Conservation (phyloP, 129 eudicot genomes). For the Ambrosia artemisiifolia region DNA sequence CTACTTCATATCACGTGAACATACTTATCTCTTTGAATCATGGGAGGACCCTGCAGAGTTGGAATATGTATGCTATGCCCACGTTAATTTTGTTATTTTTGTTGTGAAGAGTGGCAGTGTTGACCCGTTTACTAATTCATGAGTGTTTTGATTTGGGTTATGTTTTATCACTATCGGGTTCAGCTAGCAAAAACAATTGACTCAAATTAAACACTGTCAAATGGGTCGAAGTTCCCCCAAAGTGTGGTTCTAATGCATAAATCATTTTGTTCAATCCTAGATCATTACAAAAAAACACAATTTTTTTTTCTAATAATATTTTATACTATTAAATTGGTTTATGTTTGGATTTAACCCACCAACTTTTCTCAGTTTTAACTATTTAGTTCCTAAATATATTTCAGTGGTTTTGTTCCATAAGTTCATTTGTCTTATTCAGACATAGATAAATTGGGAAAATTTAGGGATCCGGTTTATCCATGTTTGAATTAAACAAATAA, state of each 20-base stretch:
- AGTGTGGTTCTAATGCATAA: neutral
- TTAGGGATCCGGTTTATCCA: neutral
- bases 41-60: constrained; percentile 99
- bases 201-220: neutral
- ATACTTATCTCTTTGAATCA: constrained; percentile 58
- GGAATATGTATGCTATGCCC: constrained; percentile 71
- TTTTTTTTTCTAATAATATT: neutral
- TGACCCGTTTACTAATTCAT: neutral
- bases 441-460: neutral
- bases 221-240: neutral
- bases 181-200: neutral
- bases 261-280: neutral
- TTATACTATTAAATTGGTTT: neutral
- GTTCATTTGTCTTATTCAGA: neutral
- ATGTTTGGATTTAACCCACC: neutral
- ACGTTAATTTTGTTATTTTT: constrained; percentile 10
- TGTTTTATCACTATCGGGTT: neutral
- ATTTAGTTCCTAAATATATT: neutral
- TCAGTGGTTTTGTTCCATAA: neutral
- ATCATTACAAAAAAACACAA: neutral
- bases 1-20: constrained; percentile 77
- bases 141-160: neutral
- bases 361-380: neutral
- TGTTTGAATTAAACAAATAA: too few species aligned
- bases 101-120: neutral